Base-by-base conservation (phyloP, 2,329 filamentous ascomycete species). In the Nannizzia gypsea region DNA sequence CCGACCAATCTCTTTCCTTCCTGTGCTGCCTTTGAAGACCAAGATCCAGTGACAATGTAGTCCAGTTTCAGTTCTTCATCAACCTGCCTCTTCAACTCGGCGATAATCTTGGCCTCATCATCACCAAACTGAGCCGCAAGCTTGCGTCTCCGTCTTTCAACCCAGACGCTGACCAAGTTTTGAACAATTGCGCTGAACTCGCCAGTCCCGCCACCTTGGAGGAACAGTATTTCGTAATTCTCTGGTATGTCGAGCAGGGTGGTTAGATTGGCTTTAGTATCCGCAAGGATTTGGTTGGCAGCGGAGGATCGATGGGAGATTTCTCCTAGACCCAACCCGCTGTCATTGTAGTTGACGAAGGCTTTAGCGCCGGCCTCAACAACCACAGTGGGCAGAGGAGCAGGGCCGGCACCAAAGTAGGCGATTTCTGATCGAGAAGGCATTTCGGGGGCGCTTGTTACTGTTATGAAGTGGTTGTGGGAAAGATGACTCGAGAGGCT, bases 341-440 rank as follows among this genome's bases (percentile, higher is more conserved):
- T 89, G 71, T 83, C 79, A 54, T 92, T 79, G 78, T 84, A 95
- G 78, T 96, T 88, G 64, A 95, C 74, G 3, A 97, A 84, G 1
- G 88, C 88, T 70, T 83, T 73, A 1, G 90, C 84, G 57, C 89
- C 90, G 50, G 79, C 80, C 72, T 93, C 84, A 56, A 96, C 82
- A 22, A 96, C 88, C 3, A 83, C 76, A 11, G 89, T 95, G 24
- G 91, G 91, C 17, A 97, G 81, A 34, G 84, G 79, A n/a, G 92
- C 90, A 56, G 92, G 92, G 64, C 92, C 92, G 58, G 92, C 91
- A 63, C 91, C 90, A 67, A 95, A 96, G 76, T 95, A 93, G 65
- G 85, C 61, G 42, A 64, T 48, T 50, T 61, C 62, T 26, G 60
- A 38, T 28, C 63, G 63, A 38, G 60, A 59, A 40, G 63, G 63